A percentile compares a stretch with the other conserved stretches of the same genome.
Evolutionary conservation across 176 grass and related monocot genomes (phyloP).

Genomic region (sorghum (Sorghum bicolor)): Sorghum_bicolor_NCBIv3 NC_012872.2:71129001-71129500

Average conservation of each 20-base stretch:
- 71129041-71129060: no score
- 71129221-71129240: neutral
- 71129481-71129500: neutral
- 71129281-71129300: neutral
- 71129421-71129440: neutral
- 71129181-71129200: neutral
- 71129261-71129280: neutral
- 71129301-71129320: neutral
- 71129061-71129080: neutral
- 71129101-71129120: no score
- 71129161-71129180: neutral
- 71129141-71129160: no score
- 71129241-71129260: neutral
- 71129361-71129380: neutral
- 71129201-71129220: neutral
- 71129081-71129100: no score
- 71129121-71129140: no score
- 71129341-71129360: neutral
- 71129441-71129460: conserved; percentile 19
- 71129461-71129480: conserved; percentile 15
- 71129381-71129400: neutral
- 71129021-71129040: neutral
- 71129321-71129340: neutral
- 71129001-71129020: no score
- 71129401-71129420: neutral